Percentiles rank a stretch among this genome's conserved stretches.
Conservation (phyloP, 371 early-diverging fungal species). For the Mortierella sp. region DNA sequence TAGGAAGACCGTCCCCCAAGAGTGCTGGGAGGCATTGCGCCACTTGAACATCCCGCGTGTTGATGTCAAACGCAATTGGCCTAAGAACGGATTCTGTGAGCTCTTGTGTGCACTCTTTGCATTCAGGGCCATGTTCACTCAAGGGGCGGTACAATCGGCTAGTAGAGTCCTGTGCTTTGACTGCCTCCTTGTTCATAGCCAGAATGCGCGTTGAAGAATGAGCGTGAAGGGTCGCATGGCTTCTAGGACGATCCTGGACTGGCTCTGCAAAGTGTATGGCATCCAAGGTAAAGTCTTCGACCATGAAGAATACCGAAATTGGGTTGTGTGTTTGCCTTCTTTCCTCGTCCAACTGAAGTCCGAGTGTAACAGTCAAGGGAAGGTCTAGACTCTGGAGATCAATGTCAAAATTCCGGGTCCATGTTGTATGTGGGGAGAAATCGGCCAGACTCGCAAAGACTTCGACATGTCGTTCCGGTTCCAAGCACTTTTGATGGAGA, state of each 20-base stretch:
- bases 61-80: constrained; percentile 17
- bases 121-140: background rate
- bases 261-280: constrained; percentile 39
- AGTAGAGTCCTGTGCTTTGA: background rate
- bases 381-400: constrained; percentile 8
- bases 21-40: constrained; percentile 26
- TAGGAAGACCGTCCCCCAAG: constrained; percentile 2
- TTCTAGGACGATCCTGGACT: constrained; percentile 1
- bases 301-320: constrained; percentile 15
- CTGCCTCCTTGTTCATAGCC: background rate
- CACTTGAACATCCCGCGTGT: constrained; percentile 11
- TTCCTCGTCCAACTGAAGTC: constrained; percentile 5
- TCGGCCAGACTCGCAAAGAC: constrained; percentile 5
- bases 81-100: background rate
- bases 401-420: constrained; percentile 12
- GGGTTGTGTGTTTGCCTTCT: background rate
- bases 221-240: background rate
- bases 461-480: background rate
- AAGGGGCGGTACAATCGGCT: background rate
- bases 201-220: background rate
- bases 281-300: constrained; percentile 22
- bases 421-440: constrained; percentile 16
- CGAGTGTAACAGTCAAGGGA: constrained; percentile 15
- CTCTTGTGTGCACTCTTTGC: background rate
- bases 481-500: background rate